phyloP scores from a whole-genome alignment of 1,284 basidiomycete genomes.

The Caloboletus firmus region DNA sequence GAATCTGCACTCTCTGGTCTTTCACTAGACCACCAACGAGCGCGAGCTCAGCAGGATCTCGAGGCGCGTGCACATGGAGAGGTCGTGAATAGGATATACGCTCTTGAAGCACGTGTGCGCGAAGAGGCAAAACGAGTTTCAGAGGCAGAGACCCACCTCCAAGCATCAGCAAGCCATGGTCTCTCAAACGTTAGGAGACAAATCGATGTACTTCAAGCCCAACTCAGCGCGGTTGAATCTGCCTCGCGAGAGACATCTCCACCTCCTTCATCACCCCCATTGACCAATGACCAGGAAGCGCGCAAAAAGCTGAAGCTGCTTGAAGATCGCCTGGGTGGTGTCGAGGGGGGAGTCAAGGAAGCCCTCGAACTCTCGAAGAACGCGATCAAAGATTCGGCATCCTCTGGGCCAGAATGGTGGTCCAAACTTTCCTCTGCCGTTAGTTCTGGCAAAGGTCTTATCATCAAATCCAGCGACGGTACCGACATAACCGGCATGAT shows the following conservation, averaged over 20 bases:
- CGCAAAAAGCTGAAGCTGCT: conserved; percentile 52
- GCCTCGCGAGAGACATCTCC: conserved; percentile 29
- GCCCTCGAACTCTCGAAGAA: conserved; percentile 66
- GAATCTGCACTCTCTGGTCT: conserved; percentile 62
- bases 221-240: conserved; percentile 48
- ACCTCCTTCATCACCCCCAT: conserved; percentile 10
- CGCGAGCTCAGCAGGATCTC: conserved; percentile 50
- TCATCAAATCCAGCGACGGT: conserved; percentile 73
- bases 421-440: conserved; percentile 43
- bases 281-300: conserved; percentile 54
- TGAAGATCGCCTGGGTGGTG: conserved; percentile 59
- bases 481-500: conserved; percentile 75
- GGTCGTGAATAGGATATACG: conserved; percentile 49
- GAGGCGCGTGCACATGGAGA: conserved; percentile 51
- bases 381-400: conserved; percentile 36
- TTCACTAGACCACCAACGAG: conserved; percentile 52
- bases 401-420: conserved; percentile 46
- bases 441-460: conserved; percentile 49
- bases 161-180: conserved; percentile 45
- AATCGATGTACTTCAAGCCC: conserved; percentile 52
- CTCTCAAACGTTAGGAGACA: conserved; percentile 55
- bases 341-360: conserved; percentile 73
- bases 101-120: conserved; percentile 57
- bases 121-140: conserved; percentile 50
- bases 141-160: conserved; percentile 55